Evolutionary conservation across 257 asterid species (phyloP).

Genomic region (Nicotiana tomentosiformis): DNA sequence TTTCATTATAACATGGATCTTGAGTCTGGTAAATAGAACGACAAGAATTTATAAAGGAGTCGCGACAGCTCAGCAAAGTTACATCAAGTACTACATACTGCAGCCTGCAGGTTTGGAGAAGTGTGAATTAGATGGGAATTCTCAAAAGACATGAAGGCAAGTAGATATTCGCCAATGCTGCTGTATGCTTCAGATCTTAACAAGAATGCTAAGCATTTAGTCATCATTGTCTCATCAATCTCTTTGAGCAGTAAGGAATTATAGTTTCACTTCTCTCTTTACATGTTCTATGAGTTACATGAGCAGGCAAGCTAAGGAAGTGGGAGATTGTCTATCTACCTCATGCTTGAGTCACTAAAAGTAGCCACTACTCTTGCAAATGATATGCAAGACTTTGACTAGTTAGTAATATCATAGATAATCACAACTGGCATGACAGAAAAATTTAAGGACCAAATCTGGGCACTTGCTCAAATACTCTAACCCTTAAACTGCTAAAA

Average conservation of each 20-base stretch:
- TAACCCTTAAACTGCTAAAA: neutral
- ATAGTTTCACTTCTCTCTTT: neutral
- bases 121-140: neutral
- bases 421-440: neutral
- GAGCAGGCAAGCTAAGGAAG: neutral
- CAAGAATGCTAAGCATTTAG: neutral
- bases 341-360: neutral
- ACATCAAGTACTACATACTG: neutral
- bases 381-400: neutral
- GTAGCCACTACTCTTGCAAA: neutral
- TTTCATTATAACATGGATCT: neutral
- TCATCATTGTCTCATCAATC: neutral
- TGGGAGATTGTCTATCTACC: neutral
- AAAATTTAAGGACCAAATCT: neutral
- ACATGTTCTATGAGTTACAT: neutral
- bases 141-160: neutral
- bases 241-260: neutral
- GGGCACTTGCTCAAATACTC: neutral
- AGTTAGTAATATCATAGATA: neutral
- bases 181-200: neutral
- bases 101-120: neutral
- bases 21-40: neutral
- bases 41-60: neutral
- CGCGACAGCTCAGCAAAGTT: neutral
- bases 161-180: neutral